phyloP scores from a whole-genome alignment of 257 asterid genomes.

The Nicotiana tabacum region DNA sequence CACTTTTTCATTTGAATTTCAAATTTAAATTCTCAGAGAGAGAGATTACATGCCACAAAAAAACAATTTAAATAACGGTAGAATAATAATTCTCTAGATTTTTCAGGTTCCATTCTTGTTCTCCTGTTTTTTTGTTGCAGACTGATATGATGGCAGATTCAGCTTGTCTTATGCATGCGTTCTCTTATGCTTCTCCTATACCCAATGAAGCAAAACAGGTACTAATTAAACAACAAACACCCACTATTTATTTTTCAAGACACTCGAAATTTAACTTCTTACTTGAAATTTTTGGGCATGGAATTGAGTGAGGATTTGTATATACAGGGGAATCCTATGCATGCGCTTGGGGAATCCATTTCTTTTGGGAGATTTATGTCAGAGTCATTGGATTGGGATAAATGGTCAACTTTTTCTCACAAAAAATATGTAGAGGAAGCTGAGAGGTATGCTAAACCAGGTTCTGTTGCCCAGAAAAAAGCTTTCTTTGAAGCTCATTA shows the following conservation, averaged over 20 bases:
- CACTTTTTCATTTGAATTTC: conserved; percentile 67
- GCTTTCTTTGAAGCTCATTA: conserved; percentile 99
- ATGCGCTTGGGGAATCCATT: conserved; percentile 72
- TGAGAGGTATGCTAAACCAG: conserved; percentile 70
- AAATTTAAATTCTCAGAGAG: conserved; percentile 28
- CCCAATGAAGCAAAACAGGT: conserved; percentile 71
- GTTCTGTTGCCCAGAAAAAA: conserved; percentile 91
- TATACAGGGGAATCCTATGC: conserved; percentile 62
- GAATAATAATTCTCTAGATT: conserved; percentile 5
- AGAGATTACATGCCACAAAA: background rate
- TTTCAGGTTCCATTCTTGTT: conserved; percentile 16
- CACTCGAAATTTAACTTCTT: background rate
- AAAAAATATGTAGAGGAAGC: conserved; percentile 93
- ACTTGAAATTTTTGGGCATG: background rate
- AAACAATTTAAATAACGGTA: conserved; percentile 6
- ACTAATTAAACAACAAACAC: background rate
- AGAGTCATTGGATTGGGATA: conserved; percentile 82
- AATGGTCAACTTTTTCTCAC: conserved; percentile 86
- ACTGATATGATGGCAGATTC: conserved; percentile 63
- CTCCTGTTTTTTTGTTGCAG: background rate
- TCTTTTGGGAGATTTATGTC: conserved; percentile 77
- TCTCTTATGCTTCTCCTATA: conserved; percentile 64
- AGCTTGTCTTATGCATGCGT: conserved; percentile 70
- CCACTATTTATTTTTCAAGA: background rate
- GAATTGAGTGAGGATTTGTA: conserved; percentile 3